phyloP scores from a whole-genome alignment of 345 rosid genomes.

The Populus ilicifolia region DNA sequence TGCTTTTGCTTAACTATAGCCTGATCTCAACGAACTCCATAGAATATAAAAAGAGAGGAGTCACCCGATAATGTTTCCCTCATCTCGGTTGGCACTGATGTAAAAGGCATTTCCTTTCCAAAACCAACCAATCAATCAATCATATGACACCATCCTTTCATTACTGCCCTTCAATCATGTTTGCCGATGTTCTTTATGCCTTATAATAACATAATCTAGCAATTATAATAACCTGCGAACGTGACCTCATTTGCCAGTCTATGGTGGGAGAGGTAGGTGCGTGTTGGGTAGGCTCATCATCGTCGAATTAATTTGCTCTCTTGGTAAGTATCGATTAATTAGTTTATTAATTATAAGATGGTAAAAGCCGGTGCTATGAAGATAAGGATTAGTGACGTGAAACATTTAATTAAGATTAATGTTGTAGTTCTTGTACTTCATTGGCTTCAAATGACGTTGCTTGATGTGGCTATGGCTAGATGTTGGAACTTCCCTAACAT shows the following conservation, averaged over 20 bases:
- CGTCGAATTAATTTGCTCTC: neutral
- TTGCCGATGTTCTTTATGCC: neutral
- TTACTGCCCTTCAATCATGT: neutral
- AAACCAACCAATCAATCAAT: slow-evolving; percentile 1
- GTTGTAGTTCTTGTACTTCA: neutral
- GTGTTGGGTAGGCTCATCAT: neutral
- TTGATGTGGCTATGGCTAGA: neutral
- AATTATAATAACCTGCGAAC: neutral
- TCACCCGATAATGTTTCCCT: slow-evolving; percentile 8
- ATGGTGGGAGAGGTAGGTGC: neutral
- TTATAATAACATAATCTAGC: neutral
- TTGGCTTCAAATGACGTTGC: slow-evolving; percentile 9
- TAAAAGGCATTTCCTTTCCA: neutral
- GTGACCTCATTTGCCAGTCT: neutral
- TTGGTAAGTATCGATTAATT: neutral
- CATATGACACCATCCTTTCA: slow-evolving; percentile 9
- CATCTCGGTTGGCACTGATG: neutral
- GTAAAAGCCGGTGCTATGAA: neutral
- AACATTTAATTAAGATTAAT: neutral
- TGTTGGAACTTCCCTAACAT: neutral
- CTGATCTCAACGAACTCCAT: neutral
- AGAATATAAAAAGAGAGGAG: neutral
- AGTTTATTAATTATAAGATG: neutral
- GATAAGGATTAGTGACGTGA: slow-evolving; percentile 16
- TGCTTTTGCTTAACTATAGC: slow-evolving; percentile 10